Evolutionary conservation across 148 eudicot genomes (phyloP).

Genomic region (Heliosperma pusillum): DNA sequence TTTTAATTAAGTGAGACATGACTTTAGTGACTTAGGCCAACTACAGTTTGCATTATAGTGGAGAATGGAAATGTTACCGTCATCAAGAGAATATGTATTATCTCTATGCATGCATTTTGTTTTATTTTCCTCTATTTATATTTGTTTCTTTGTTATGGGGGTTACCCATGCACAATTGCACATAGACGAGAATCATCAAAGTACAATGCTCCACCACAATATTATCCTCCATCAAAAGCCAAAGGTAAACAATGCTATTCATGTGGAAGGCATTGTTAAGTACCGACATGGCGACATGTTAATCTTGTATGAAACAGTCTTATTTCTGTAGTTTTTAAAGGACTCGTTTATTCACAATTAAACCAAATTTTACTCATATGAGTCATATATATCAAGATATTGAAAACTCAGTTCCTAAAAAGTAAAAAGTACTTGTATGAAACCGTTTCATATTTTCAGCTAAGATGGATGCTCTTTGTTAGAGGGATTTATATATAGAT

Average conservation of each 20-base stretch:
- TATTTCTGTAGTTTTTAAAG: no score
- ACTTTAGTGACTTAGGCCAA: not conserved
- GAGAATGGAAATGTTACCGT: not conserved
- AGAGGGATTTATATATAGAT: no score
- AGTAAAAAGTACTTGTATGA: no score
- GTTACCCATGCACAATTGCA: not conserved
- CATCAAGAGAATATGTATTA: not conserved
- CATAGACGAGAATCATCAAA: not conserved
- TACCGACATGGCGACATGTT: no score
- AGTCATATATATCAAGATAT: no score
- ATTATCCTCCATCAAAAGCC: not conserved
- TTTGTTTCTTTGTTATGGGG: not conserved
- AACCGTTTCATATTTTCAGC: no score
- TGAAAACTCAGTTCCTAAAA: no score
- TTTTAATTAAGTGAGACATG: not conserved
- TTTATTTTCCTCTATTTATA: not conserved
- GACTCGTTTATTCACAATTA: no score
- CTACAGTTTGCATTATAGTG: not conserved
- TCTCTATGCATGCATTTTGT: not conserved
- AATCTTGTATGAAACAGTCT: no score
- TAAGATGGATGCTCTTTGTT: no score
- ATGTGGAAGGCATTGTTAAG: no score
- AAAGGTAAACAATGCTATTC: not conserved
- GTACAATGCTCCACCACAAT: not conserved
- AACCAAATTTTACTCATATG: no score